Evolutionary conservation across 1,284 basidiomycete genomes (phyloP), one percentile per base, ranked within the genome.

Genomic region (Hymenochaete sp.): DNA sequence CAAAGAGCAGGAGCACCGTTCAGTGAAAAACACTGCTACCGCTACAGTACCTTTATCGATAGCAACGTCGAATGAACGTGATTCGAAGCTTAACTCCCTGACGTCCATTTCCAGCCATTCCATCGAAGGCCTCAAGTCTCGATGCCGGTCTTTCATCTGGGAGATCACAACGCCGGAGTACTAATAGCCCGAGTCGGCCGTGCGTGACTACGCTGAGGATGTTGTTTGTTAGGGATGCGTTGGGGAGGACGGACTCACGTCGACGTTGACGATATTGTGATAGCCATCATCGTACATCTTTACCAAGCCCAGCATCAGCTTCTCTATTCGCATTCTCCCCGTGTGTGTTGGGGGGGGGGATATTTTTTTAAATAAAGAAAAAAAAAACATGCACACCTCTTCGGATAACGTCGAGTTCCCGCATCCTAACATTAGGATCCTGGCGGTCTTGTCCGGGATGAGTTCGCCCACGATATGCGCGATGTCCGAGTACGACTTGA

Each of bases 1-100:
- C 31, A 50, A 38, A 38, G 26, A 16, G 31, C 41, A 24, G 28
- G 28, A n/a, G 22, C 26, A 13, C 14, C 18, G 7, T 13, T 3
- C 19, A 14, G 26, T 28, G 13, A 5, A 19, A 7, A 16, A 50
- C 52, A 14, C n/a, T n/a, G n/a, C n/a, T n/a, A n/a, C n/a, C n/a
- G n/a, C n/a, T n/a, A n/a, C n/a, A n/a, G n/a, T 49, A 73, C 86
- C 90, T 75, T 95, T 96, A 65, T 96, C 92, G 39, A 96, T 83
- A 0, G 82, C 87, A 33, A 95, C 67, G 58, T 95, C 90, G 57
- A 95, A 92, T 1, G 73, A 72, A 2, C 65, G 66, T 44, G 79
- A 68, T 0, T 72, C 72, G 52, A 93, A 89, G 22, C 71, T 63
- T 13, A 96, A 66, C 22, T 79, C 61, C 19, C 91, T 72, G 18